These are phyloP conservation scores for Arthrinium phaeospermum DNA, from an alignment of 2,329 filamentous ascomycete genomes.

Conservation along the genomic window DNA sequence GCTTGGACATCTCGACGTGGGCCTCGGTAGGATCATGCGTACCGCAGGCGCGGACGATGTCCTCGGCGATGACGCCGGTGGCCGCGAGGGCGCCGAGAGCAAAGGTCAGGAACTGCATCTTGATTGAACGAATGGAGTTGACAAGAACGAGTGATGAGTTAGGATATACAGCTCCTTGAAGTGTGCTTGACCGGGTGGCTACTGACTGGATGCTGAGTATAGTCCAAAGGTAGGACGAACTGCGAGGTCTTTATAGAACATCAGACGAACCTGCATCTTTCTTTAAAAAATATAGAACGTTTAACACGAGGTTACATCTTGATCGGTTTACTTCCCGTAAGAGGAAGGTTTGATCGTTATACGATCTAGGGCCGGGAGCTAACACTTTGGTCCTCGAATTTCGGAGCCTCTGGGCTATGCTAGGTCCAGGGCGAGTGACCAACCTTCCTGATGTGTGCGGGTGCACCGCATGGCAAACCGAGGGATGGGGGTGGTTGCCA, in stretches of 20 bases:
- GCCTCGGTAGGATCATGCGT: constrained; percentile 35
- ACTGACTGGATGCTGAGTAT: neutral
- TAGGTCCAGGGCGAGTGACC: neutral
- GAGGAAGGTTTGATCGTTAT: constrained; percentile 3
- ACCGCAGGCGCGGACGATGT: constrained; percentile 28
- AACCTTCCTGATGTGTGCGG: neutral
- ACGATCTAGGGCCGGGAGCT: neutral
- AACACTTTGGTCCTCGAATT: neutral
- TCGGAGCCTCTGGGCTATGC: neutral
- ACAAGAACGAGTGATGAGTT: neutral
- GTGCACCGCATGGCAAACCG: neutral
- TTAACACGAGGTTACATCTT: neutral
- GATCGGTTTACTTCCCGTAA: neutral
- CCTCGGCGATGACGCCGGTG: constrained; percentile 19
- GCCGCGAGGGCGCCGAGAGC: constrained; percentile 24
- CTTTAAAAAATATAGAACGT: neutral
- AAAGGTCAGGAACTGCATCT: constrained; percentile 24
- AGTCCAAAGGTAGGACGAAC: neutral
- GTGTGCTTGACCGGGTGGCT: neutral
- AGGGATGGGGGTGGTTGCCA: neutral
- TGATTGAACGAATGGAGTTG: neutral
- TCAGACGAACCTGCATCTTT: neutral
- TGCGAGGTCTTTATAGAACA: neutral
- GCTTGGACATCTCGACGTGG: constrained; percentile 33
- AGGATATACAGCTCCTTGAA: neutral